These are phyloP conservation scores for Ganoderma multipileum DNA, from an alignment of 1,284 basidiomycete genomes.

Conservation along the genomic window DNA sequence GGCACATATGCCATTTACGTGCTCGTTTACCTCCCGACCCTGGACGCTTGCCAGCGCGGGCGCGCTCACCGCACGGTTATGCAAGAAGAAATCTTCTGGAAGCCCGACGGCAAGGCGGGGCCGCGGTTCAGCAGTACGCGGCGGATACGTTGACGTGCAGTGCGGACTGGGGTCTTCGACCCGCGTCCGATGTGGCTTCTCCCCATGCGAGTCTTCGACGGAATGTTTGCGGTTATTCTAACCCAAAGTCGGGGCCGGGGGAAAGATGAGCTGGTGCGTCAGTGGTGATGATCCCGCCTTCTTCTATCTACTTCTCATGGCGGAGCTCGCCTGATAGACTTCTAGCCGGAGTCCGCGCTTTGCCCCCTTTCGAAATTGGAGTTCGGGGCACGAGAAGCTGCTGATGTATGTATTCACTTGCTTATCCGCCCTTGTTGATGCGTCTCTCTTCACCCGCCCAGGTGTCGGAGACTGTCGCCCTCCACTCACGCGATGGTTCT, in stretches of 20 bases:
- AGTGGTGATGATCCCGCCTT: not conserved
- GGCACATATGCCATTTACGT: not conserved
- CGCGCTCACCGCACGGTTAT: not conserved
- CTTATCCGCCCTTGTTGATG: not conserved
- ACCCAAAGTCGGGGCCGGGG: not conserved
- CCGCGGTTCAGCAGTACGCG: not conserved
- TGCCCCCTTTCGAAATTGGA: not conserved
- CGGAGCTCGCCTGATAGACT: not conserved
- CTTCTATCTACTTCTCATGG: not conserved
- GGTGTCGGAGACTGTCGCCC: not conserved
- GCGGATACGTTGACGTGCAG: not conserved
- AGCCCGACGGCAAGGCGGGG: not conserved
- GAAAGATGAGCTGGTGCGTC: not conserved
- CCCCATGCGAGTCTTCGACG: not conserved
- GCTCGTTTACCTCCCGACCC: not conserved
- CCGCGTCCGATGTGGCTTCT: not conserved
- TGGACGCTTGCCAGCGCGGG: not conserved
- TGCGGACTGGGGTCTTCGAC: too few species aligned
- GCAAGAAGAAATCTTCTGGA: not conserved
- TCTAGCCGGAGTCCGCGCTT: not conserved
- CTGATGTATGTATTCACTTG: not conserved
- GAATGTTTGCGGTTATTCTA: not conserved
- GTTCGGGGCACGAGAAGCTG: not conserved
- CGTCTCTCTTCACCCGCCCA: slow-evolving; percentile 1
- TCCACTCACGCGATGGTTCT: not conserved